Conservation (phyloP, 2,329 filamentous ascomycete genomes). For the Aureobasidium sp. region DNA sequence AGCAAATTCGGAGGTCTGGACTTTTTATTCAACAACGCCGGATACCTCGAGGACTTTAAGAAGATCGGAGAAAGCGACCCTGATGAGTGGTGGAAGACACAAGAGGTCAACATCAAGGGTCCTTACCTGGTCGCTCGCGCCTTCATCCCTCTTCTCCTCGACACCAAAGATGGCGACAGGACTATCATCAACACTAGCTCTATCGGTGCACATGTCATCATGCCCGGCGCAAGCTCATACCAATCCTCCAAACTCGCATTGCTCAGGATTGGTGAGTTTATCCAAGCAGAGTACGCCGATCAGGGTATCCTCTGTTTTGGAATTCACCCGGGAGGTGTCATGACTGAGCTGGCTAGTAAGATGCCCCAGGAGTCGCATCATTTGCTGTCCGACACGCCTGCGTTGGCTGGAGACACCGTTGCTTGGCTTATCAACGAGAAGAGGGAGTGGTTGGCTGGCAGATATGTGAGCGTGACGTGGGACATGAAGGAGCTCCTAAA, state of each 20-base stretch:
- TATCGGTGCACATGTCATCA: constrained; percentile 32
- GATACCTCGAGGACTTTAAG: constrained; percentile 27
- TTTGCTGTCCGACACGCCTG: constrained; percentile 25
- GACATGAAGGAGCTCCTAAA: constrained; percentile 33
- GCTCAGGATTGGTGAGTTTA: constrained; percentile 40
- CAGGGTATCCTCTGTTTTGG: constrained; percentile 37
- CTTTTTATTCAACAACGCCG: constrained; percentile 45
- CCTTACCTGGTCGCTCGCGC: constrained; percentile 28
- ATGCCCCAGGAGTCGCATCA: constrained; percentile 28
- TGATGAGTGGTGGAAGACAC: constrained; percentile 42
- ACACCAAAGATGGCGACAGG: constrained; percentile 30
- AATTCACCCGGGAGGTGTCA: constrained; percentile 42
- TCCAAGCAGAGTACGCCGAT: constrained; percentile 38
- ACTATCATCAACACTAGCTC: constrained; percentile 39
- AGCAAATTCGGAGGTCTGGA: constrained; percentile 34
- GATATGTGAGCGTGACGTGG: constrained; percentile 34
- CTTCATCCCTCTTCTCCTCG: constrained; percentile 44
- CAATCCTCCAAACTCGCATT: constrained; percentile 42
- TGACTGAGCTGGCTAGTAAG: constrained; percentile 36
- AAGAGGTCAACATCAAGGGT: constrained; percentile 48
- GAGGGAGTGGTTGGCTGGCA: constrained; percentile 33
- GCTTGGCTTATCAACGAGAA: constrained; percentile 28
- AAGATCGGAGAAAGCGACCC: constrained; percentile 25
- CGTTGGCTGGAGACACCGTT: constrained; percentile 27
- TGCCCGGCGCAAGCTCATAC: constrained; percentile 38